A percentile compares a stretch with the other conserved stretches of the same genome.
Conservation (phyloP, 176 grass and related monocot genomes). For the Puya raimondii region DNA sequence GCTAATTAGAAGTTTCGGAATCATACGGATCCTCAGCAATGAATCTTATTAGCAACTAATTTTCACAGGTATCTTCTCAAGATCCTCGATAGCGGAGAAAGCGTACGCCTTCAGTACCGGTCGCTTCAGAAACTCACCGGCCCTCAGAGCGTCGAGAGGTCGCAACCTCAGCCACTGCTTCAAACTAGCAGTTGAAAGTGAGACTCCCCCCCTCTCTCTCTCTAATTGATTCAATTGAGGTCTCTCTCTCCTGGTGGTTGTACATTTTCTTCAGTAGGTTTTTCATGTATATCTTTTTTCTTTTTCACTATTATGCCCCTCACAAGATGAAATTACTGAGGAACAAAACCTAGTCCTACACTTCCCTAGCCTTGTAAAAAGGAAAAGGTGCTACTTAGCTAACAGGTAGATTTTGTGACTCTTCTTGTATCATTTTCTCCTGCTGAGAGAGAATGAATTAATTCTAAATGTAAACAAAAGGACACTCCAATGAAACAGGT, state of each 20-base stretch:
- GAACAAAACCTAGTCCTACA: not conserved
- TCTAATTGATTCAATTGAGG: not conserved
- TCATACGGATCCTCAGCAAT: not conserved
- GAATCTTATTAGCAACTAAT: not conserved
- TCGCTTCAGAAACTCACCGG: slow-evolving; percentile 50
- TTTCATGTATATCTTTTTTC: not conserved
- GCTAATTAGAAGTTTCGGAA: not conserved
- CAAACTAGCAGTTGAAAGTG: not conserved
- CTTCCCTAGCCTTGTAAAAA: not conserved
- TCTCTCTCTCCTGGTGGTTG: not conserved
- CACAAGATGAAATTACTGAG: not conserved
- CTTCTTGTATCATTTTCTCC: too few species aligned
- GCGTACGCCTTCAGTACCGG: slow-evolving; percentile 55
- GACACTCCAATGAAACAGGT: too few species aligned
- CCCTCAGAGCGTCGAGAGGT: slow-evolving; percentile 21
- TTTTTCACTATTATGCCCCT: not conserved
- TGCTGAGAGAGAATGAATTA: too few species aligned
- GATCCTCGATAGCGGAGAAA: slow-evolving; percentile 62
- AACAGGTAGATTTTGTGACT: too few species aligned
- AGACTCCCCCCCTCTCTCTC: not conserved
- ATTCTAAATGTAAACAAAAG: too few species aligned
- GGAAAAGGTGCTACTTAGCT: not conserved
- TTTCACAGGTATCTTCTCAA: slow-evolving; percentile 57
- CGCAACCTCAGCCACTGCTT: slow-evolving; percentile 7
- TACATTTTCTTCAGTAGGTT: slow-evolving; percentile 1